Evolutionary conservation across 306 rosid species (phyloP).

Genomic region (Gynostemma pentaphyllum): DNA sequence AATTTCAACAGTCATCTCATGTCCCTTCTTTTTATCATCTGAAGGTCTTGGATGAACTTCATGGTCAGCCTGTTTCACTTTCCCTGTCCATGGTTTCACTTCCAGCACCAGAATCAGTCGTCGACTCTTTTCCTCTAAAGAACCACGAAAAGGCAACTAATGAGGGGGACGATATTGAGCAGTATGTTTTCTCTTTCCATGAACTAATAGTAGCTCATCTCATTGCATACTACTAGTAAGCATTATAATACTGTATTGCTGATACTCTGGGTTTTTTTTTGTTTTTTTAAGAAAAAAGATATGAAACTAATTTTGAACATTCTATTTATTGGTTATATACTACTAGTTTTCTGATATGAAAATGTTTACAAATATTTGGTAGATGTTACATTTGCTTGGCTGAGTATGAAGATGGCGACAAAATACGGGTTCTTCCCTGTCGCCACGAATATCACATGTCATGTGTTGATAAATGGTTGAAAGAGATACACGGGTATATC

Average conservation of each 20-base stretch:
- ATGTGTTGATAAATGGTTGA: conserved; percentile 95
- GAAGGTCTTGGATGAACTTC: conserved; percentile 97
- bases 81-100: conserved; percentile 79
- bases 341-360: not conserved
- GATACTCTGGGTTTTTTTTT: not conserved
- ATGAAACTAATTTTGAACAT: not conserved
- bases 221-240: not conserved
- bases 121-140: conserved; percentile 79
- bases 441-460: conserved; percentile 79
- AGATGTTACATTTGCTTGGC: conserved; percentile 96
- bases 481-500: conserved; percentile 87
- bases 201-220: not conserved
- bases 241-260: not conserved
- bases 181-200: conserved; percentile 35
- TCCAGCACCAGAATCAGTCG: conserved; percentile 84
- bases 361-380: not conserved
- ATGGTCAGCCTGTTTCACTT: conserved; percentile 71
- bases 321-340: not conserved
- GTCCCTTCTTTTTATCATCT: not conserved
- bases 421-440: conserved; percentile 91
- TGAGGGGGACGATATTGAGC: conserved; percentile 43
- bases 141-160: conserved; percentile 43
- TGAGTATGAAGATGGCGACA: conserved; percentile 92
- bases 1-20: not conserved
- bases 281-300: not conserved